A percentile compares a stretch with the other conserved stretches of the same genome.
Evolutionary conservation across 2,329 filamentous ascomycete genomes (phyloP).

Genomic region (Epichloe baconii): DNA sequence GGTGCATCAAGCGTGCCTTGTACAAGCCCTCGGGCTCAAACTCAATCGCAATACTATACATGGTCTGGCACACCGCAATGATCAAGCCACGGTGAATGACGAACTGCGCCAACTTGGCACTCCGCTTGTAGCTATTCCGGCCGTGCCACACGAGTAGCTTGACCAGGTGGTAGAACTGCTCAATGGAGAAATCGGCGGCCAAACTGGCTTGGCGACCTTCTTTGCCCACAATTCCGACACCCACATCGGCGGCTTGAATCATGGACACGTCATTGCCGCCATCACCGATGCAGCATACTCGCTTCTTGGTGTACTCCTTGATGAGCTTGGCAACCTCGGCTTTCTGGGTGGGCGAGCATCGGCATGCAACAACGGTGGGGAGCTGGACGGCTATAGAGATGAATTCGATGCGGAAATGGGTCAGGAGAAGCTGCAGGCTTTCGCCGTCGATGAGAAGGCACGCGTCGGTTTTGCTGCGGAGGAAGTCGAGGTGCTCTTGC

Average conservation of each 20-base stretch:
- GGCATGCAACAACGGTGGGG: slow-evolving; percentile 87
- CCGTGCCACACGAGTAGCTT: slow-evolving; percentile 99
- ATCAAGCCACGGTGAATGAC: slow-evolving; percentile 96
- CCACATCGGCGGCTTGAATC: slow-evolving; percentile 97
- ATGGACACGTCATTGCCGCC: slow-evolving; percentile 97
- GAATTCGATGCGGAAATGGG: slow-evolving; percentile 71
- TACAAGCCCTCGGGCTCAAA: slow-evolving; percentile 94
- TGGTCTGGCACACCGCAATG: slow-evolving; percentile 89
- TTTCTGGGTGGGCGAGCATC: slow-evolving; percentile 94
- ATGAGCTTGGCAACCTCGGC: slow-evolving; percentile 88
- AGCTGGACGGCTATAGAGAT: slow-evolving; percentile 77
- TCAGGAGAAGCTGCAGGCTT: slow-evolving; percentile 71
- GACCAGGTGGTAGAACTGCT: slow-evolving; percentile 86
- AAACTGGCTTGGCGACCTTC: slow-evolving; percentile 90
- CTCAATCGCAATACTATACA: slow-evolving; percentile 85
- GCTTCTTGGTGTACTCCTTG: slow-evolving; percentile 81
- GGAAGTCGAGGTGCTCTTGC: slow-evolving; percentile 76
- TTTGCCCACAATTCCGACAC: slow-evolving; percentile 95
- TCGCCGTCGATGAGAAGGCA: slow-evolving; percentile 93
- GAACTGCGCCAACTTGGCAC: slow-evolving; percentile 91
- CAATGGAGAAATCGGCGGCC: slow-evolving; percentile 92
- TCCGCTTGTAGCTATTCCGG: slow-evolving; percentile 91
- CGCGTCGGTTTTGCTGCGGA: slow-evolving; percentile 73
- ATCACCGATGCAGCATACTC: slow-evolving; percentile 94
- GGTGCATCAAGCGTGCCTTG: slow-evolving; percentile 33